Conservation (phyloP, 768 basidiomycete genomes). For the Lactarius vividus region DNA sequence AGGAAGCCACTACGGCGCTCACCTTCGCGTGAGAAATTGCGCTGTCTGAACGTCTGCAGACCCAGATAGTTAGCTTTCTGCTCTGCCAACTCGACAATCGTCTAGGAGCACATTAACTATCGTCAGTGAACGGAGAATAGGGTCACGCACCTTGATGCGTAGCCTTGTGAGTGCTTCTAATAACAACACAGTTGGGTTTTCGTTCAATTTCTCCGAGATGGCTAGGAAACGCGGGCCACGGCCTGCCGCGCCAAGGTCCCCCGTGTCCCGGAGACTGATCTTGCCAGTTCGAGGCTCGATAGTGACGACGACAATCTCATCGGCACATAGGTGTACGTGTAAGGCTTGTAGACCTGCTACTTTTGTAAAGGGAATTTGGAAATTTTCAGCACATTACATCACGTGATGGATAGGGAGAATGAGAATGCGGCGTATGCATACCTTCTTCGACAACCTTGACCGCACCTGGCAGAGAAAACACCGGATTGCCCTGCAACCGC, state of each 20-base stretch:
- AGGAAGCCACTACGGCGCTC: constrained; percentile 9
- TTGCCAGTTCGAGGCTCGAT: constrained; percentile 80
- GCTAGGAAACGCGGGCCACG: constrained; percentile 62
- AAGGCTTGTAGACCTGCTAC: constrained; percentile 57
- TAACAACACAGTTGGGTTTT: constrained; percentile 58
- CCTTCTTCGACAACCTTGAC: constrained; percentile 57
- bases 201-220: constrained; percentile 63
- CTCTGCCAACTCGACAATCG: constrained; percentile 77
- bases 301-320: constrained; percentile 71
- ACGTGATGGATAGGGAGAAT: neutral
- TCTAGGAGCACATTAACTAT: constrained; percentile 43
- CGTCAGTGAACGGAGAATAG: neutral
- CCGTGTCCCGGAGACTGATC: constrained; percentile 74
- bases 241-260: constrained; percentile 72
- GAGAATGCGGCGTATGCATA: constrained; percentile 42
- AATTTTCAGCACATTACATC: neutral
- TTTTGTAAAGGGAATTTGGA: neutral
- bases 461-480: constrained; percentile 63
- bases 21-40: constrained; percentile 71
- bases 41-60: constrained; percentile 64
- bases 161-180: constrained; percentile 56
- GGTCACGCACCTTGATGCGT: constrained; percentile 55
- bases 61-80: constrained; percentile 86
- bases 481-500: constrained; percentile 52
- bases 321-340: constrained; percentile 68